Conservation (phyloP, 192 early-diverging fungal species). For the Coemansia reversa region DNA sequence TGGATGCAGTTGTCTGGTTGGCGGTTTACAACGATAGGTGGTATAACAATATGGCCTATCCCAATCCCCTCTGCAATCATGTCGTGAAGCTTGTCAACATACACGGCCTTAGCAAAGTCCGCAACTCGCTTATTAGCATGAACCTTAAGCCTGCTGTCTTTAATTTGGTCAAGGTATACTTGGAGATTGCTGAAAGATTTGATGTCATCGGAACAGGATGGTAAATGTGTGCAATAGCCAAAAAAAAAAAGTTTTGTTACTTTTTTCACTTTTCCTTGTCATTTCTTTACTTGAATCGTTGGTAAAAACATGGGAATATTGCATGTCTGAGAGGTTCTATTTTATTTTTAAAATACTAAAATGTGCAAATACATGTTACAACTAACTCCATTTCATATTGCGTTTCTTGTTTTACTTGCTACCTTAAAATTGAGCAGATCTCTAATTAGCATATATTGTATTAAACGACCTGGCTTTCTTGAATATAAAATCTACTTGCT, state of each 20-base stretch:
- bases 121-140: slow-evolving; percentile 85
- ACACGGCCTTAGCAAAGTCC: slow-evolving; percentile 91
- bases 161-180: slow-evolving; percentile 71
- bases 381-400: neutral
- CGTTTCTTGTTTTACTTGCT: slow-evolving; percentile 13
- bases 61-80: slow-evolving; percentile 79
- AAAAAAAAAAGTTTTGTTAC: neutral
- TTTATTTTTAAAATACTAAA: slow-evolving; percentile 2
- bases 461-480: slow-evolving; percentile 1
- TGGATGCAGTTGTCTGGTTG: slow-evolving; percentile 79
- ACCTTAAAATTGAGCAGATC: slow-evolving; percentile 14
- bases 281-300: slow-evolving; percentile 1
- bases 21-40: slow-evolving; percentile 85
- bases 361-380: neutral
- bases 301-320: neutral
- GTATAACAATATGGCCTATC: slow-evolving; percentile 91
- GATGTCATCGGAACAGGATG: slow-evolving; percentile 67
- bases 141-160: slow-evolving; percentile 78
- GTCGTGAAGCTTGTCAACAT: slow-evolving; percentile 81
- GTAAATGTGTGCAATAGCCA: slow-evolving; percentile 33
- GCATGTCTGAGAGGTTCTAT: neutral
- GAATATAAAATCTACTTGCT: slow-evolving; percentile 16
- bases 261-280: neutral
- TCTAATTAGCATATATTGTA: neutral
- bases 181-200: slow-evolving; percentile 71